Base-by-base conservation (phyloP, 1,284 basidiomycete species). In the Puccinia hordei region DNA sequence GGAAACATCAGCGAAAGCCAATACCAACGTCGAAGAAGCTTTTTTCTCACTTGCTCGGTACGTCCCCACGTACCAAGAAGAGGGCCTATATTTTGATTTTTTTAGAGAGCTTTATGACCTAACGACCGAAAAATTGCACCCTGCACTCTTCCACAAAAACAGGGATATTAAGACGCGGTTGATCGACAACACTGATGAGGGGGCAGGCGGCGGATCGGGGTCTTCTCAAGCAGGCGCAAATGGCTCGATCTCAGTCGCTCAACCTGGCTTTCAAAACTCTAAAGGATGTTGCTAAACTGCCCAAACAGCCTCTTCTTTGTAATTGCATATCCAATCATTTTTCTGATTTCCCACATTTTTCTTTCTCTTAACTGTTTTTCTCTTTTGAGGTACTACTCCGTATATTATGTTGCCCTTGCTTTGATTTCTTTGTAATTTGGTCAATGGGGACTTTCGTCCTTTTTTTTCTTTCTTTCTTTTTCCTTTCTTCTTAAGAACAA, bases 1-100 rank as follows among this genome's bases (percentile, higher is more conserved):
- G 89, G 97, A 99, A 88, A 99, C 97, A 9, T 95, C 93, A 44
- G 97, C 97, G 75, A 99, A 99, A 89, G 90, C 93, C 73, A 99
- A 98, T 87, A 92, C 97, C 82, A 95, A 95, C 82, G 97, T 99
- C 27, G 97, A 99, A 87, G 95, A 98, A 84, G 96, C 97, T 2
- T 99, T 99, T 89, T 98, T 99, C 87, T 93, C 92, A 17, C 89
- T 99, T 81, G 96, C 97, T 51, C 90, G 95, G 94, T 95, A 81
- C 83, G 91, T 27, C 17, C 22, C 33, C 30, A 27, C 30, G 35
- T 81, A 80, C 55, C 81, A 78, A 57, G 49, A 24, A 22, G 35
- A 41, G 24, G n/a, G 4, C 46, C 19, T 35, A 27, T 30, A 19
- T 9, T 30, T 61, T 17, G 27, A 12, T 63, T 12, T 27, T n/a